Evolutionary conservation across 163 green algal species (phyloP), one percentile per base, ranked within the genome.

Genomic region (Chloromonas sp.): DNA sequence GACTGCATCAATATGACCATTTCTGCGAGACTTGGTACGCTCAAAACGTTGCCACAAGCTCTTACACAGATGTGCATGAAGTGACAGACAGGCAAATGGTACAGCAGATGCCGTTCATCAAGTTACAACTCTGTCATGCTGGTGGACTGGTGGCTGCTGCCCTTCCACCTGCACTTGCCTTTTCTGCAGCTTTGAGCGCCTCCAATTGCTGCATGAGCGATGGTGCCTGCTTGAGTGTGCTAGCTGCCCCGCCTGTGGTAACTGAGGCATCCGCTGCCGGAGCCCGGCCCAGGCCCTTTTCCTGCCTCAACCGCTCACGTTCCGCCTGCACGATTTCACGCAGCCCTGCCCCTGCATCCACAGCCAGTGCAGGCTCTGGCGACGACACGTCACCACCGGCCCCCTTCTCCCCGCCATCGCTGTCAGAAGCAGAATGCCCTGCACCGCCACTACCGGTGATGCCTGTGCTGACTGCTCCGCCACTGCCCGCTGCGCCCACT

Each of bases 261-360:
- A 2, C 3, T 58, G 2, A 2, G 3, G 78, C 15, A 3, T 2
- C 57, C 36, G 78, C 78, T 71, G 59, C 59, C 59, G 1, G 36
- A 58, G 14, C 77, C 60, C 2, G 80, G 60, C 84, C 84, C 1
- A 90, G 76, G 0, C 87, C 87, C 79, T 85, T 14, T 82, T 88
- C 81, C 87, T 90, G 87, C 58, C 87, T 71, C 71, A 88, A 66
- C 61, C 66, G 61, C 84, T 90, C 87, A 14, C 87, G 79, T 79
- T 90, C 87, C 71, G 5, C 1, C 0, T 79, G 14, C 15, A 90
- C 84, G 83, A 88, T 87, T 82, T 87, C 79, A 14, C 81, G 79
- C 70, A 88, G 79, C 59, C 84, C 84, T n/a, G 87, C 83, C 0
- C 87, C 87, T 15, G 87, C 87, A 61, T 90, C 87, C 0, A 87